phyloP scores from a whole-genome alignment of 176 grass and related monocot genomes.

The Hordeum marinum region DNA sequence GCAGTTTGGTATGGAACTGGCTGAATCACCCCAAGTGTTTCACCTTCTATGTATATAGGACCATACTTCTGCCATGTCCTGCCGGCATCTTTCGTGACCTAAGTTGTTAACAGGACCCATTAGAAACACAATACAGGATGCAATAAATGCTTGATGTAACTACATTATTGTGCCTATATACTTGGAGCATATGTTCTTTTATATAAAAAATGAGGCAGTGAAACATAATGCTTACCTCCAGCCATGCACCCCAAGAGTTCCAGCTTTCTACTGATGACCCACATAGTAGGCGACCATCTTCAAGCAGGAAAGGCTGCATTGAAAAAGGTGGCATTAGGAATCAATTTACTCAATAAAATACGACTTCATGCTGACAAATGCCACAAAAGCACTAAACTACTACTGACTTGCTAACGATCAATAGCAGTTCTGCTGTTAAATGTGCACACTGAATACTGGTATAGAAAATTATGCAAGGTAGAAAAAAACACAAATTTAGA shows the following conservation, averaged over 20 bases:
- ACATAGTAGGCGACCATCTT: conserved; percentile 72
- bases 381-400: background rate
- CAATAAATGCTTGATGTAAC: background rate
- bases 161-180: background rate
- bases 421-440: background rate
- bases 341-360: background rate
- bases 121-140: background rate
- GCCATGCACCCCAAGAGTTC: conserved; percentile 99
- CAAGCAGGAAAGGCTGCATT: conserved; percentile 78
- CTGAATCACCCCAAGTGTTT: conserved; percentile 90
- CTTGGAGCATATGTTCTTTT: background rate
- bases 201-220: background rate
- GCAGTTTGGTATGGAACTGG: conserved; percentile 76
- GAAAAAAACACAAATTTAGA: conserved; percentile 1
- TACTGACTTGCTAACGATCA: background rate
- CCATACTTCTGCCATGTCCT: conserved; percentile 80
- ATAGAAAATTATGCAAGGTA: conserved; percentile 3
- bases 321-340: background rate
- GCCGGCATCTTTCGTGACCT: conserved; percentile 76
- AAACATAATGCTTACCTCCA: conserved; percentile 53
- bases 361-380: background rate
- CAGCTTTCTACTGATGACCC: conserved; percentile 99
- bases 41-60: conserved; percentile 70
- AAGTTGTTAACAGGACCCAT: background rate
- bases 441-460: background rate